Percentiles rank a stretch among this genome's conserved stretches.
Conservation (phyloP, 805 yeast species). For the Monosporozyma aquatica region DNA sequence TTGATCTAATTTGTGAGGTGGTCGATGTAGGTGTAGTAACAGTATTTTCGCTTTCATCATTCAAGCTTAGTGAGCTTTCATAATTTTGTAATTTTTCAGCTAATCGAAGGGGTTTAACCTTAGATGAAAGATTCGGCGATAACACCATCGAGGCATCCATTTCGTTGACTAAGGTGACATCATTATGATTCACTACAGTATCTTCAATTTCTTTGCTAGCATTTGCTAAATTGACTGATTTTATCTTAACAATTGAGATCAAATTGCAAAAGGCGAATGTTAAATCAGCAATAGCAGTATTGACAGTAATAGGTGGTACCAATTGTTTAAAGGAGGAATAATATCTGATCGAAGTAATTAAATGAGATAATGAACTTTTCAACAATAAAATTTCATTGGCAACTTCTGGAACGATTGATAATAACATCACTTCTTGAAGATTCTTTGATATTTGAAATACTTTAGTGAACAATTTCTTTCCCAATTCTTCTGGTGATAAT, state of each 20-base stretch:
- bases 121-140: not conserved
- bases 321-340: slow-evolving; percentile 48
- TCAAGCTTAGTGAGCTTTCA: slow-evolving; percentile 11
- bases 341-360: slow-evolving; percentile 69
- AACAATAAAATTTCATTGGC: slow-evolving; percentile 36
- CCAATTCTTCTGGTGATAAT: slow-evolving; percentile 9
- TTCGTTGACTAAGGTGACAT: not conserved
- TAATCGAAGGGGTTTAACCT: slow-evolving; percentile 62
- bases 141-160: not conserved
- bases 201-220: not conserved
- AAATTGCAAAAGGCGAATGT: slow-evolving; percentile 57
- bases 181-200: not conserved
- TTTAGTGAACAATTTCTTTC: slow-evolving; percentile 16
- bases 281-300: slow-evolving; percentile 69
- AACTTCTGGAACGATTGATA: slow-evolving; percentile 21
- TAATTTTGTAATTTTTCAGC: slow-evolving; percentile 36
- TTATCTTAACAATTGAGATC: slow-evolving; percentile 22
- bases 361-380: slow-evolving; percentile 64
- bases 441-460: slow-evolving; percentile 20
- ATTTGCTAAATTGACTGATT: not conserved
- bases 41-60: not conserved
- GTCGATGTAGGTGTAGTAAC: not conserved
- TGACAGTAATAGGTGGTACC: slow-evolving; percentile 61
- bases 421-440: slow-evolving; percentile 14
- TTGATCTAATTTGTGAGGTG: not conserved